Evolutionary conservation across 176 grass and related monocot species (phyloP), one percentile per base, ranked within the genome.

Genomic region (Hordeum marinum): DNA sequence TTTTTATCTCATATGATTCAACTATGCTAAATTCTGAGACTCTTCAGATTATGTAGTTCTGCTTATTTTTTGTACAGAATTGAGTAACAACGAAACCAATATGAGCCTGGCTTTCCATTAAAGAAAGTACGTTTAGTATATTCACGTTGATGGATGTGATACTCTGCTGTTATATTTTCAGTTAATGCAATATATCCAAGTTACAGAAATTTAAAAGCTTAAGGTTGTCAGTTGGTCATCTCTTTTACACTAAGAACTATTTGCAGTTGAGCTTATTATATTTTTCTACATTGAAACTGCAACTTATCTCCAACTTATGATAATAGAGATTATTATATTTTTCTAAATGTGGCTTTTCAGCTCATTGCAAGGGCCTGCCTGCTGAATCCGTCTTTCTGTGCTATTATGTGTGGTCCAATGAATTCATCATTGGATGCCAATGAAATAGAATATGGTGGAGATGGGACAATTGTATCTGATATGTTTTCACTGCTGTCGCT

Each of bases 361-460:
- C 93, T 98, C 83, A 88, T 98, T 37, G 95, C 93, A 68, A 94
- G 93, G 80, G 89, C 92, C 63, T 98, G 93, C 79, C 77, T 98
- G 37, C 82, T 83, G 77, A 85, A 87, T 31, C 64, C 59, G 71
- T 80, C 91, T 78, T 90, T 88, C 73, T 95, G 93, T 83, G 78
- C 72, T 66, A 84, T 90, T 62, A 76, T 90, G 6, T 93, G 89
- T 70, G 78, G 84, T 68, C 84, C 90, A 70, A 77, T 80, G 64
- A 85, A 89, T 83, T 87, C 94, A 78, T 82, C 77, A 45, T 36
- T 71, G 36, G 72, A 83, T 87, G 85, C 55, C 41, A 65, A 83
- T 84, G 93, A 81, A 82, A 68, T 59, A 23, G 96, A 98, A 78
- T 83, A 83, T 21, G 91, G 85, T 65, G 91, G 93, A 83, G 96